Conservation (phyloP, 257 asterid species). For the Anisodus tanguticus region DNA sequence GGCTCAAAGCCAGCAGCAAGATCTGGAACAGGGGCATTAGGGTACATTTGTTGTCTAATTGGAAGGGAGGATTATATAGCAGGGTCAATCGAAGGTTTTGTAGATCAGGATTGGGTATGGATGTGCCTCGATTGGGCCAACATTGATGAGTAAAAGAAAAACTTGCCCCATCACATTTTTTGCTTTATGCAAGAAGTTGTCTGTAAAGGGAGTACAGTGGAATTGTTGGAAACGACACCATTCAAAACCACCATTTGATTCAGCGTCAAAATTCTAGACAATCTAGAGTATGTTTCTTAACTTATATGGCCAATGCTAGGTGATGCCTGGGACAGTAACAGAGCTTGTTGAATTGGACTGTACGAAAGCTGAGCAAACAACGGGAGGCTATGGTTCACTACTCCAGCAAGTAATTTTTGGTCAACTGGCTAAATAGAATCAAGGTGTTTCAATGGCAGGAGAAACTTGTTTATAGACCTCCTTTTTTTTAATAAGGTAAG, state of each 20-base stretch:
- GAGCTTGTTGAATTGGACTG: neutral
- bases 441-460: constrained; percentile 9
- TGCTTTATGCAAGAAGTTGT: neutral
- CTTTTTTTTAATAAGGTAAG: neutral
- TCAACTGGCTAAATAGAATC: neutral
- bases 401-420: neutral
- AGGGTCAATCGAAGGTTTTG: neutral
- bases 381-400: neutral
- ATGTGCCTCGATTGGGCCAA: neutral
- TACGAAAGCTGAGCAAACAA: neutral
- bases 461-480: constrained; percentile 19
- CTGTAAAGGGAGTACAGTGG: neutral
- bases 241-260: neutral
- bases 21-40: neutral
- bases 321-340: neutral
- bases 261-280: neutral
- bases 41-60: neutral
- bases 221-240: neutral
- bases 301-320: neutral
- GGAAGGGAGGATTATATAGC: neutral
- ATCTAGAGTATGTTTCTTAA: neutral
- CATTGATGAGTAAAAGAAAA: neutral
- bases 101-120: neutral
- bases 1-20: constrained; percentile 4
- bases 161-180: neutral